A percentile compares a stretch with the other conserved stretches of the same genome.
Evolutionary conservation across 2,329 filamentous ascomycete species (phyloP).

Genomic region (Dactylellina parvicollis): DNA sequence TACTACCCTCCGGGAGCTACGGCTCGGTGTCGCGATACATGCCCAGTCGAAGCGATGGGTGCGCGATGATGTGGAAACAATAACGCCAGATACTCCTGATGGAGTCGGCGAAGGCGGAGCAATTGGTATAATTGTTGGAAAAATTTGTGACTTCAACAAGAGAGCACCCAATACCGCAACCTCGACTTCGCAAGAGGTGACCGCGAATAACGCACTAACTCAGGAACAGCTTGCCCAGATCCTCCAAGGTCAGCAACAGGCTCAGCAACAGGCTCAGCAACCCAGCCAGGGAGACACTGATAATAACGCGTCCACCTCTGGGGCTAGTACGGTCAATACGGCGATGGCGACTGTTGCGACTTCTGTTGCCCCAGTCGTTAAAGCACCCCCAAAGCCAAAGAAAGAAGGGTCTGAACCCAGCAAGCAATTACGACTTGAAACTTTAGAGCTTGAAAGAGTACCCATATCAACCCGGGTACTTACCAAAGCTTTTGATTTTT

Average conservation of each 20-base stretch:
- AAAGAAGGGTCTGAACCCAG: conserved; percentile 49
- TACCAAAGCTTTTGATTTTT: conserved; percentile 78
- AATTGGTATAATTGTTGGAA: conserved; percentile 73
- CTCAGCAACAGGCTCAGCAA: conserved; percentile 48
- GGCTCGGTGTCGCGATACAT: conserved; percentile 74
- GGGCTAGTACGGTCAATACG: conserved; percentile 33
- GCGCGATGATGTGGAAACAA: conserved; percentile 52
- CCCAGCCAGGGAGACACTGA: conserved; percentile 25
- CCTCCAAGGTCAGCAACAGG: conserved; percentile 50
- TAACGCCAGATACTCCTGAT: conserved; percentile 48
- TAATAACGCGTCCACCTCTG: conserved; percentile 40
- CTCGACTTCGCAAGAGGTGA: conserved; percentile 39
- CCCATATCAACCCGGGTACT: conserved; percentile 77
- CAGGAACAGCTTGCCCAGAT: conserved; percentile 53
- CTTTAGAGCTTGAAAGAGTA: conserved; percentile 78
- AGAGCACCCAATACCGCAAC: conserved; percentile 22
- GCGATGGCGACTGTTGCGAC: conserved; percentile 37
- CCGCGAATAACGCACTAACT: conserved; percentile 38
- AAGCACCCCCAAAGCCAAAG: conserved; percentile 40
- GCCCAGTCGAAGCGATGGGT: conserved; percentile 58
- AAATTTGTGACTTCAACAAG: conserved; percentile 70
- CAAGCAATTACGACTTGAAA: conserved; percentile 71
- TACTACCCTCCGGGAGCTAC: conserved; percentile 73
- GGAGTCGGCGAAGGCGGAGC: conserved; percentile 69
- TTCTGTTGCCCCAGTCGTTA: conserved; percentile 33